phyloP scores from a whole-genome alignment of 768 basidiomycete genomes.

The Megacollybia marginata region DNA sequence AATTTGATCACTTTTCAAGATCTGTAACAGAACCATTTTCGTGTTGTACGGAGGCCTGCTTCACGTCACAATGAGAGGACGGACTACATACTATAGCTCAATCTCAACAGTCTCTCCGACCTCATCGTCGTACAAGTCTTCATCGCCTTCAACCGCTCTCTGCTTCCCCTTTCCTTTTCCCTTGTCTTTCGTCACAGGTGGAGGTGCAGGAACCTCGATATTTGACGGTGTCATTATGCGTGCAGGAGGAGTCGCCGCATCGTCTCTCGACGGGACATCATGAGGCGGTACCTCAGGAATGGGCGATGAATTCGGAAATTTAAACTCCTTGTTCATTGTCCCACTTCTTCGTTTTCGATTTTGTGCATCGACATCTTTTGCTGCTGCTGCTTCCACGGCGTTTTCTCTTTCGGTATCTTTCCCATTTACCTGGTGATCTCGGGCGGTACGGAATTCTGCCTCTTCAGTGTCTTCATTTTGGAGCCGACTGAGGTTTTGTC shows the following conservation, averaged over 20 bases:
- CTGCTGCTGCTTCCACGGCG: background rate
- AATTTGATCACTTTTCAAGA: too few species aligned
- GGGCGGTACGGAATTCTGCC: slow-evolving; percentile 15
- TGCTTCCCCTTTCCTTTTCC: slow-evolving; percentile 11
- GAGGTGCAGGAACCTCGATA: slow-evolving; percentile 75
- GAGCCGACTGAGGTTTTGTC: background rate
- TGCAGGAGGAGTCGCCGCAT: slow-evolving; percentile 8
- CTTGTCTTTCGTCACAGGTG: slow-evolving; percentile 69
- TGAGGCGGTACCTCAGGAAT: slow-evolving; percentile 16
- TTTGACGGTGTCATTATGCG: slow-evolving; percentile 48
- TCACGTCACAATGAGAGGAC: too few species aligned
- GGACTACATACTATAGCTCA: too few species aligned
- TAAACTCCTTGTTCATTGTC: slow-evolving; percentile 74
- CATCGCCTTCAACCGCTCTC: too few species aligned
- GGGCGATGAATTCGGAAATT: slow-evolving; percentile 40
- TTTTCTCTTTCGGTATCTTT: background rate
- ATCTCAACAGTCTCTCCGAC: too few species aligned
- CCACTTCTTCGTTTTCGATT: slow-evolving; percentile 52
- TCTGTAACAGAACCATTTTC: too few species aligned
- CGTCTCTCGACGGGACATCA: slow-evolving; percentile 20
- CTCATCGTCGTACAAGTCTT: too few species aligned
- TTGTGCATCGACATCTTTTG: slow-evolving; percentile 4
- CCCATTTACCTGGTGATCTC: slow-evolving; percentile 8
- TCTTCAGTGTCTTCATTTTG: slow-evolving; percentile 30
- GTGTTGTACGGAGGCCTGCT: too few species aligned